phyloP scores from a whole-genome alignment of 2,329 filamentous ascomycete species.

The Pleoardoris graminearum region DNA sequence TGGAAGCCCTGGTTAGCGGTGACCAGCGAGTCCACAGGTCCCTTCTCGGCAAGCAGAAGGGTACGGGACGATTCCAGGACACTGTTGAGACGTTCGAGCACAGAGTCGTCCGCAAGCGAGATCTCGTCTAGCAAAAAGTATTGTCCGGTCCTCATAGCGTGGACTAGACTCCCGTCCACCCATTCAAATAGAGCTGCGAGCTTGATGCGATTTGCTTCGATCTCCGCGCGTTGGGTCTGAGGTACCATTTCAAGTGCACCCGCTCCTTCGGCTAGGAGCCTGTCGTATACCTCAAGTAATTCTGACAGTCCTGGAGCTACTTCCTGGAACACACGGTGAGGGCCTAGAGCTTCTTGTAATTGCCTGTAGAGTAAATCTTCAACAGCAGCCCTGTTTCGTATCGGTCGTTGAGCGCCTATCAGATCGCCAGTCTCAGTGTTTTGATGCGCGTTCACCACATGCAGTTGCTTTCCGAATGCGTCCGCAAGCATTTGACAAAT shows the following conservation, averaged over 20 bases:
- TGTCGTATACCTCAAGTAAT: slow-evolving; percentile 63
- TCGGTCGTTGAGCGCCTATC: slow-evolving; percentile 90
- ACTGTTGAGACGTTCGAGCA: slow-evolving; percentile 93
- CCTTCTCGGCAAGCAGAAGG: slow-evolving; percentile 91
- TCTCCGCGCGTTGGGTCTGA: slow-evolving; percentile 39
- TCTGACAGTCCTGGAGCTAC: slow-evolving; percentile 50
- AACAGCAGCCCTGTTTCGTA: slow-evolving; percentile 80
- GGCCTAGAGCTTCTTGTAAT: slow-evolving; percentile 47
- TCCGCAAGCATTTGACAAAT: slow-evolving; percentile 91
- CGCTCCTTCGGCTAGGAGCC: slow-evolving; percentile 45
- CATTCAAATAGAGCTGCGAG: slow-evolving; percentile 92
- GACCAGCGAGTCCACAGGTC: slow-evolving; percentile 78
- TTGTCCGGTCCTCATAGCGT: slow-evolving; percentile 87
- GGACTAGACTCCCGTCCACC: slow-evolving; percentile 90
- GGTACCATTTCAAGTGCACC: slow-evolving; percentile 55
- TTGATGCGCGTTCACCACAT: slow-evolving; percentile 95
- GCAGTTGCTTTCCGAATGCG: slow-evolving; percentile 72
- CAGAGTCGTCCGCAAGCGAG: slow-evolving; percentile 95
- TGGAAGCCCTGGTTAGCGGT: slow-evolving; percentile 80
- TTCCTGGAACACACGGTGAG: slow-evolving; percentile 11
- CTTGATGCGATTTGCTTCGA: slow-evolving; percentile 60
- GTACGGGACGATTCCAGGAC: slow-evolving; percentile 88
- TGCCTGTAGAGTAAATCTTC: slow-evolving; percentile 67
- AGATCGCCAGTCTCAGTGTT: slow-evolving; percentile 97
- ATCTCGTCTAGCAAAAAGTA: slow-evolving; percentile 98